Base-by-base conservation (phyloP, 2,329 filamentous ascomycete species). In the Ilyonectria sp. region DNA sequence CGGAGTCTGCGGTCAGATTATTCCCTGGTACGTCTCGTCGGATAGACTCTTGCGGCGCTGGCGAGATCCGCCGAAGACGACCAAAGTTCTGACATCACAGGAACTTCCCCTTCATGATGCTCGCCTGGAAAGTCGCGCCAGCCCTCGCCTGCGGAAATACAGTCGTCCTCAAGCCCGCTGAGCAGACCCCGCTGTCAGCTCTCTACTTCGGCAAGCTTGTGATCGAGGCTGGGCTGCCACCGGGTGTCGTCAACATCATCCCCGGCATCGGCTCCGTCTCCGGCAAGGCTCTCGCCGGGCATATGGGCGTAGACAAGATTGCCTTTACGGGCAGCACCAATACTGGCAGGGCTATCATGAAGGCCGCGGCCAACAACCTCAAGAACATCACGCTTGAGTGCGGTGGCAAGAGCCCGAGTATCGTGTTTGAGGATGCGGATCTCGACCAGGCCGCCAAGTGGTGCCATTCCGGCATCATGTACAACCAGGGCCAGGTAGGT, bases 81-180 rank as follows among this genome's bases (percentile, higher is more conserved):
- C 31, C 17, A 4, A 2, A 8, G 17, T 44, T 19, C 35, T 60
- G 5, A 53, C 35, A 6, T 4, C 2, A 15, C 6, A 63, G 59
- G 62, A 66, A 62, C 33, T 69, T 62, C 19, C 54, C 66, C 13
- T 58, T 63, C 35, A 63, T 53, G 46, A 63, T 63, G 92, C 75
- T 91, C 89, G 54, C 87, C 2, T 92, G 90, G 89, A 92, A 92
- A 73, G 83, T 93, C 19, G 91, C 89, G 35, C 91, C 91, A 43
- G 87, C 87, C 21, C 69, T 89, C 44, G 86, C 87, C 17, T 84
- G 85, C 65, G 87, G 87, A 65, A 89, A 89, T 77, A 86, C 86
- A 3, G 80, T 89, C 55, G 81, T 89, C 46, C 78, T 89, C 50
- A 89, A 89, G 79, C 83, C 86, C 33, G 86, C 87, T 17, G 87